phyloP scores from a whole-genome alignment of 306 rosid species.

The Inga leiocalycina region DNA sequence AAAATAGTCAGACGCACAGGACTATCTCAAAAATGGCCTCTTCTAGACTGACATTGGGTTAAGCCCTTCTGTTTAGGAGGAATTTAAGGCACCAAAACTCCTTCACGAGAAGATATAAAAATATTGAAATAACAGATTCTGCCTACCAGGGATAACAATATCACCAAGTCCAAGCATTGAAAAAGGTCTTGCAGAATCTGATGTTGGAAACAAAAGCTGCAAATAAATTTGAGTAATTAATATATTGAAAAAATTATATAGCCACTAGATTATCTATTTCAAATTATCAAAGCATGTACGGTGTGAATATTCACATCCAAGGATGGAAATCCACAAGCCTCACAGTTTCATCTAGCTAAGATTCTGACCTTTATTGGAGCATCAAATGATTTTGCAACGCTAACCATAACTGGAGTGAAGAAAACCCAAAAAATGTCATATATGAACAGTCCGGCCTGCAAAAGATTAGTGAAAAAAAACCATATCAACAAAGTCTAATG shows the following conservation, averaged over 20 bases:
- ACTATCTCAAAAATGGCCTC: conserved; percentile 4
- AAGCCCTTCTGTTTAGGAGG: not conserved
- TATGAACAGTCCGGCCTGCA: conserved; percentile 94
- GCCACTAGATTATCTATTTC: conserved; percentile 17
- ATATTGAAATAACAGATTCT: conserved; percentile 16
- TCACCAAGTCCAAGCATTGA: conserved; percentile 99
- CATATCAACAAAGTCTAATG: conserved; percentile 7
- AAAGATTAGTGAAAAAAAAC: conserved; percentile 17
- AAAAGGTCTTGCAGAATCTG: conserved; percentile 84
- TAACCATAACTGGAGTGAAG: conserved; percentile 99
- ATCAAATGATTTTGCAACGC: conserved; percentile 98
- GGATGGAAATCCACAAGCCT: conserved; percentile 10
- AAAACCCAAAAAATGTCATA: conserved; percentile 99
- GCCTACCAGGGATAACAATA: conserved; percentile 96
- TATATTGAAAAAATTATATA: conserved; percentile 8
- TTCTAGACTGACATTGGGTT: not conserved
- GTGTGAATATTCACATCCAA: not conserved
- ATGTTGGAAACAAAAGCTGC: conserved; percentile 97
- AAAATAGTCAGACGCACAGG: not conserved
- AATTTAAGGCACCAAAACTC: not conserved
- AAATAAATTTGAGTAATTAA: conserved; percentile 30
- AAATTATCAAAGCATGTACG: not conserved
- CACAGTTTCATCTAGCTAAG: conserved; percentile 26
- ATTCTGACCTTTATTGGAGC: conserved; percentile 95
- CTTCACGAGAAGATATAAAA: not conserved